Conservation (phyloP, 169 alveolate species). For the Eimeria maxima region DNA sequence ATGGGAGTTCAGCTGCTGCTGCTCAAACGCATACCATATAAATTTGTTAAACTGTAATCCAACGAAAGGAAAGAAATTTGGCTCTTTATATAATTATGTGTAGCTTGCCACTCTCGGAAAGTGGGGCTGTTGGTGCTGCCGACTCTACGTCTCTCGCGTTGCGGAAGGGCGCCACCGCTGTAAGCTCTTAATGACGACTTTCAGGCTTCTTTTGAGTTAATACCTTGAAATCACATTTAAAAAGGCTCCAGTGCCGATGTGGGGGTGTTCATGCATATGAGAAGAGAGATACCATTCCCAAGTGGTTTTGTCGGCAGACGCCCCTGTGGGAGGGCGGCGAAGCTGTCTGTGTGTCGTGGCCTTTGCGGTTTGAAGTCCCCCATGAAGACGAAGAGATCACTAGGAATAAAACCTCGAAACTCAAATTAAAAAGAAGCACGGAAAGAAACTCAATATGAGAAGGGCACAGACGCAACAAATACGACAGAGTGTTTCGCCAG, state of each 20-base stretch:
- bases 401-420: neutral
- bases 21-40: too few species aligned
- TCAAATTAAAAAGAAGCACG: neutral
- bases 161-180: neutral
- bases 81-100: too few species aligned
- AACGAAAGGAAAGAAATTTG: too few species aligned
- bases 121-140: neutral
- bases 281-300: neutral
- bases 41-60: too few species aligned
- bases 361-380: neutral
- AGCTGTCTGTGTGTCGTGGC: neutral
- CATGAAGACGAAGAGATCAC: neutral
- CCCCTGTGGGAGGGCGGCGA: neutral
- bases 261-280: neutral
- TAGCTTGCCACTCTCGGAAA: neutral
- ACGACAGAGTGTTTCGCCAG: neutral
- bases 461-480: neutral
- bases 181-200: too few species aligned
- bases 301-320: neutral
- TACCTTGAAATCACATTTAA: neutral
- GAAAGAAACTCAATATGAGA: neutral
- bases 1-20: neutral
- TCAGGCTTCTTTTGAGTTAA: neutral
- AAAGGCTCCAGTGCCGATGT: neutral
- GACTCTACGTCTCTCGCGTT: conserved; percentile 1